A percentile compares a stretch with the other conserved stretches of the same genome.
These are phyloP conservation scores for Fomitopsis betulina DNA, from an alignment of 1,284 basidiomycete species.

Conservation along the genomic window DNA sequence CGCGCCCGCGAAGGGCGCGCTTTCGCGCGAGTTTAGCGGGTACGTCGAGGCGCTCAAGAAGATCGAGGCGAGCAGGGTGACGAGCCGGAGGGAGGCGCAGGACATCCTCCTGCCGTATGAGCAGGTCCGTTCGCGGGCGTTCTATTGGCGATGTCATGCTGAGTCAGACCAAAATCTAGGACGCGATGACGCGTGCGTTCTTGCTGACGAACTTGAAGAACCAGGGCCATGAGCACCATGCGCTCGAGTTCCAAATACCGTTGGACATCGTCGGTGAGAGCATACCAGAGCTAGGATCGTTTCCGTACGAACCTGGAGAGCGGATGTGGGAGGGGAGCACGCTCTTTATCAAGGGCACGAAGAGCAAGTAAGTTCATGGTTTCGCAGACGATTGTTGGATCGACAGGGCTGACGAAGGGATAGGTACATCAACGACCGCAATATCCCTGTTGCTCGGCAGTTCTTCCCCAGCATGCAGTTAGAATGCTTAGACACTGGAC, in stretches of 20 bases:
- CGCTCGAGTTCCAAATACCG: constrained; percentile 69
- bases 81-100: constrained; percentile 61
- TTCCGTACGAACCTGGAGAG: constrained; percentile 65
- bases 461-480: constrained; percentile 68
- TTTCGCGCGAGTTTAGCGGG: constrained; percentile 60
- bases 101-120: constrained; percentile 61
- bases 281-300: constrained; percentile 67
- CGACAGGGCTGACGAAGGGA: background rate
- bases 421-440: constrained; percentile 71
- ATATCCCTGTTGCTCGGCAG: constrained; percentile 48
- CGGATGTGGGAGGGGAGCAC: constrained; percentile 56
- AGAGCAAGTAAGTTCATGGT: constrained; percentile 52
- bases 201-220: constrained; percentile 76
- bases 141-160: background rate
- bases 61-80: constrained; percentile 52
- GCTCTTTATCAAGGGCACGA: constrained; percentile 76
- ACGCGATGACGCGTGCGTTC: constrained; percentile 69
- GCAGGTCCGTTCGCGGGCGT: constrained; percentile 31
- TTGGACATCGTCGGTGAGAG: constrained; percentile 58
- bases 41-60: constrained; percentile 72
- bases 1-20: constrained; percentile 58
- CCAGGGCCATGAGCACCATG: constrained; percentile 21
- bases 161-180: constrained; percentile 34
- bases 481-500: constrained; percentile 53
- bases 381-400: too few species aligned